These are phyloP conservation scores for Xylaria flabelliformis DNA, from an alignment of 495 filamentous ascomycete genomes.

Conservation along the genomic window DNA sequence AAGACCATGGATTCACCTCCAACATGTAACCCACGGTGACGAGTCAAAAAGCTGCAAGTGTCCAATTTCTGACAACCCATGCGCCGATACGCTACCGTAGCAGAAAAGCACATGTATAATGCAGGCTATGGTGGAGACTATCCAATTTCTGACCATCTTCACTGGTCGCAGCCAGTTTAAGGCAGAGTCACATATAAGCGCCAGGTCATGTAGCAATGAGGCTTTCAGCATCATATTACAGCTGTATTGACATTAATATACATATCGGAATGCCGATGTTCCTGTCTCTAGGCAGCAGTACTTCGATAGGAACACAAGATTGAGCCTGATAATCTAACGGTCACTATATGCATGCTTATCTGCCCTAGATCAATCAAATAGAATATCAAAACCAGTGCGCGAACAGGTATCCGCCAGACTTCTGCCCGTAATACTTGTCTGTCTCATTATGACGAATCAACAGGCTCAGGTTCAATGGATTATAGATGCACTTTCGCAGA, in stretches of 20 bases:
- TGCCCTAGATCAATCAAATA: background rate
- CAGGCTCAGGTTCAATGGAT: too few species aligned
- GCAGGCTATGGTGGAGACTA: background rate
- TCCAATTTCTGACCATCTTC: background rate
- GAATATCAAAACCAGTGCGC: background rate
- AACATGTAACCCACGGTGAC: background rate
- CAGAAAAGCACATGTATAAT: background rate
- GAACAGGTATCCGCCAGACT: background rate
- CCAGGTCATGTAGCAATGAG: background rate
- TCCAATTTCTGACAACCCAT: background rate
- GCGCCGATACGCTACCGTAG: background rate
- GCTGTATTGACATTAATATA: background rate
- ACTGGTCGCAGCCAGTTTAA: background rate
- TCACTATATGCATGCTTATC: background rate
- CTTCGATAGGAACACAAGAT: too few species aligned
- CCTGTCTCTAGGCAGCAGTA: background rate
- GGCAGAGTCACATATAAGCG: background rate
- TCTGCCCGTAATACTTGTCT: background rate
- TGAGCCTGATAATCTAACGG: background rate
- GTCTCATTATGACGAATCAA: background rate
- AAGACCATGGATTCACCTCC: background rate
- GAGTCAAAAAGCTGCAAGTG: background rate
- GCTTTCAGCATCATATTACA: background rate
- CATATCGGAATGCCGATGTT: background rate
- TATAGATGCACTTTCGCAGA: too few species aligned